phyloP scores from a whole-genome alignment of 2,329 filamentous ascomycete species.

The Annulohypoxylon truncatum region DNA sequence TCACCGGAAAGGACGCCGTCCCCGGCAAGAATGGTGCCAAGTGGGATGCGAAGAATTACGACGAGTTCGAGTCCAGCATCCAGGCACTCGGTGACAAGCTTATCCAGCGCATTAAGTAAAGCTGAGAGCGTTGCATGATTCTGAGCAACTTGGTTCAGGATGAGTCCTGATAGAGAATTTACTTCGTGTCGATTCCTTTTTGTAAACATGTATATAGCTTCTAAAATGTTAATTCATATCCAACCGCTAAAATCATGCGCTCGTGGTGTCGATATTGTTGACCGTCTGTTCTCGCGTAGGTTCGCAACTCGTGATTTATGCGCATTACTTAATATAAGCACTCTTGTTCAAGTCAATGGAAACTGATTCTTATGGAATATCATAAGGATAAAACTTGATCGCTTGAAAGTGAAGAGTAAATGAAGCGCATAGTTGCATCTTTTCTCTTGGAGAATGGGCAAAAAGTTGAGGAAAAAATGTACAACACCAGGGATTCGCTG shows the following conservation, averaged over 20 bases:
- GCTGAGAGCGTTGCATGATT: not conserved
- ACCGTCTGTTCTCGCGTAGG: not conserved
- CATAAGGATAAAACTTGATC: no score
- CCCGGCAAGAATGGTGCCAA: slow-evolving; percentile 64
- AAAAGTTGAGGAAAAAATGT: not conserved
- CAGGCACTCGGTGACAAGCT: slow-evolving; percentile 62
- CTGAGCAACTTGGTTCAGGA: not conserved
- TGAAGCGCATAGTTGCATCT: no score
- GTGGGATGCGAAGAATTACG: slow-evolving; percentile 63
- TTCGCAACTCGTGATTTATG: not conserved
- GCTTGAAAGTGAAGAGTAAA: no score
- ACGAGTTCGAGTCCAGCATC: slow-evolving; percentile 66
- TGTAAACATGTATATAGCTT: slow-evolving; percentile 5
- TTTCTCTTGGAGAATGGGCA: no score
- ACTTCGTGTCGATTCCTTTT: not conserved
- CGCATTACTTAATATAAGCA: not conserved
- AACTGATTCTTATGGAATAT: no score
- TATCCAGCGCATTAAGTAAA: slow-evolving; percentile 53
- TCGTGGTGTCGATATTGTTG: not conserved
- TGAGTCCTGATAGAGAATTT: not conserved
- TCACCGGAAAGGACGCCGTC: slow-evolving; percentile 66
- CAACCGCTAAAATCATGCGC: not conserved
- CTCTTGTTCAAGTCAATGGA: not conserved
- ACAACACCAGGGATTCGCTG: slow-evolving; percentile 9
- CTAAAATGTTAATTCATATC: not conserved